Conservation (phyloP, 2,329 filamentous ascomycete genomes). For the Fusarium dlaminii region DNA sequence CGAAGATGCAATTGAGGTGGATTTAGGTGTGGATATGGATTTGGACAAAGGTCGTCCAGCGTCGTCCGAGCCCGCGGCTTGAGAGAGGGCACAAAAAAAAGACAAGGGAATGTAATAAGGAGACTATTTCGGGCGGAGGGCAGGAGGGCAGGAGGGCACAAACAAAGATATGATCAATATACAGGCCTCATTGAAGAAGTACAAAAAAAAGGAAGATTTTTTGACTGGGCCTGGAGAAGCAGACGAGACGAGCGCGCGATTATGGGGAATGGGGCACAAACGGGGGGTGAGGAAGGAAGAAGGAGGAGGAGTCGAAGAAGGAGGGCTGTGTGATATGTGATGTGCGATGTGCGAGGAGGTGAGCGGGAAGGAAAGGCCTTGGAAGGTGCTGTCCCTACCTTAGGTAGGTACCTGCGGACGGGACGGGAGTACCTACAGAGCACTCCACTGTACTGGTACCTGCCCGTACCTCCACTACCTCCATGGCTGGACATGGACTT, state of each 20-base stretch:
- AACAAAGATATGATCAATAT: slow-evolving; percentile 50
- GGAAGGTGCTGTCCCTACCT: slow-evolving; percentile 8
- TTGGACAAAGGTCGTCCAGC: slow-evolving; percentile 39
- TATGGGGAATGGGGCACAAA: slow-evolving; percentile 38
- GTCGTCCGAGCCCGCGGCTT: slow-evolving; percentile 44
- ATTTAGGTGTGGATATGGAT: slow-evolving; percentile 27
- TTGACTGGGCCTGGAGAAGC: slow-evolving; percentile 43
- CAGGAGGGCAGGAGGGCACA: slow-evolving; percentile 35
- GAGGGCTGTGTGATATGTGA: slow-evolving; percentile 28
- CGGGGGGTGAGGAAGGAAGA: slow-evolving; percentile 37
- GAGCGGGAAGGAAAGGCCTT: slow-evolving; percentile 30
- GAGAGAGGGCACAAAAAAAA: slow-evolving; percentile 37
- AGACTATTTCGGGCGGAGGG: slow-evolving; percentile 23
- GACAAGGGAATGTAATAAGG: slow-evolving; percentile 33
- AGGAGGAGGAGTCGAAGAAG: slow-evolving; percentile 34
- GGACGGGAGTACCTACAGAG: neutral
- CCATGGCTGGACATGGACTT: neutral
- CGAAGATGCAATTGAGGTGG: slow-evolving; percentile 37
- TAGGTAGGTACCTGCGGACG: neutral
- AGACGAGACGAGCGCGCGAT: slow-evolving; percentile 39
- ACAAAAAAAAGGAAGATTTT: slow-evolving; percentile 37
- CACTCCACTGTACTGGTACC: neutral
- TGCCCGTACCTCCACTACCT: neutral
- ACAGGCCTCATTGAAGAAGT: slow-evolving; percentile 49
- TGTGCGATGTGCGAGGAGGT: slow-evolving; percentile 22